Base-by-base conservation (phyloP, 257 asterid species). In the Thymus mandschuricus region DNA sequence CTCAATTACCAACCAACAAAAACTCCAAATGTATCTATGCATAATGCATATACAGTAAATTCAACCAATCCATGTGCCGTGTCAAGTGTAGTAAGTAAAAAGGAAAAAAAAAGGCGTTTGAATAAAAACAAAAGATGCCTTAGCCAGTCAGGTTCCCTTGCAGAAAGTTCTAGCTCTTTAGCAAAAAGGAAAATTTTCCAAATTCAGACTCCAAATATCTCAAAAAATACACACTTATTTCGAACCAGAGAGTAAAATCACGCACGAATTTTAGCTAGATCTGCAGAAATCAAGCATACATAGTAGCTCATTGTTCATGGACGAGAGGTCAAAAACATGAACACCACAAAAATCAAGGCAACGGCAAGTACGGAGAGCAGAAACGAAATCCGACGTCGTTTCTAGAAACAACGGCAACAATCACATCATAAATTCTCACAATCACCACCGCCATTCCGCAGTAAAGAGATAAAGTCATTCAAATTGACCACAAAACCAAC, bases 251-350 rank as follows among this genome's bases (percentile, higher is more conserved):
- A 6, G 8, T 4, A 64, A 40, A 51, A 70, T 8, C 61, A 60
- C 30, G 9, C 43, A 73, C 10, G n/a, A 60, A 71, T 75, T 21
- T 13, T 6, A 74, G 67, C 76, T 29, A 76, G 82, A 82, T 82
- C 82, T 71, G 59, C 81, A 63, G 63, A 66, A 70, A 31, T 38
- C 9, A 58, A 51, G 68, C 4, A 29, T 12, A 64, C 52, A 12
- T 66, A 21, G 63, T 10, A 72, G 63, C 76, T 44, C 71, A 58
- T 8, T 21, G 15, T 6, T 28, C 61, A 33, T 13, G 60, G 49
- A 41, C 31, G 12, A 69, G 60, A 46, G 49, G 40, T 72, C 21
- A 76, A 57, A 69, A 34, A 11, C n/a, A 48, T 12, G 10, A 40
- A 43, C 28, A 54, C 66, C 63, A 48, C 60, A 66, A 74, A 66